Evolutionary conservation across 768 basidiomycete genomes (phyloP), one percentile per base, ranked within the genome.

Genomic region (Astraeus odoratus): DNA sequence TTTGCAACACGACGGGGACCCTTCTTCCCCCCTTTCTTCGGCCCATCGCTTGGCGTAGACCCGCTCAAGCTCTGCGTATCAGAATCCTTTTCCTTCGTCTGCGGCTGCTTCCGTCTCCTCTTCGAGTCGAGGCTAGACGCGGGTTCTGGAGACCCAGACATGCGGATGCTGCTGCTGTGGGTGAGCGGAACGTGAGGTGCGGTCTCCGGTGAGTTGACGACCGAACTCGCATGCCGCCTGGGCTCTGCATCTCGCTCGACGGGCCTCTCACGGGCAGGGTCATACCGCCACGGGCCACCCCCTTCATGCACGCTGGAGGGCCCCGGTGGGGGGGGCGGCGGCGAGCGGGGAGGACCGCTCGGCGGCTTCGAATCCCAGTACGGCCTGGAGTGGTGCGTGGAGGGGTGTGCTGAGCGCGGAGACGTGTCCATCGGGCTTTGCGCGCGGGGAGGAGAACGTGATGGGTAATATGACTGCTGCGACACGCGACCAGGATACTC

Each of bases 361-460:
- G 69, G 59, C 3, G 75, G 77, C 57, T 80, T 81, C 25, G 74
- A 63, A 13, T 85, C 84, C 83, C 82, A 85, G 54, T 79, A 77
- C 6, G 73, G 57, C 13, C 69, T 58, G 0, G 64, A 16, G 19
- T 59, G 57, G 3, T 53, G 61, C 4, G 67, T 55, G n/a, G n/a
- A n/a, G n/a, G n/a, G n/a, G 38, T 74, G 75, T 3, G 66, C 61
- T 1, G 72, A 71, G 18, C 81, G 74, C 3, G 84, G 83, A 1
- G 84, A 85, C 0, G 75, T 71, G 36, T 80, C 76, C 42, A 77
- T 71, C 23, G 83, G 80, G 46, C 76, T 81, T 30, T 55, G 61
- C 7, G 52, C 64, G 45, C 63, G 71, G 44, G 65, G 68, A 24
- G 66, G 58, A 22, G 68, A 63, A 22, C 71, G 69, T 0, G 63